Evolutionary conservation across 2,329 filamentous ascomycete genomes (phyloP).

Genomic region (Colletotrichum euphorbiae): DNA sequence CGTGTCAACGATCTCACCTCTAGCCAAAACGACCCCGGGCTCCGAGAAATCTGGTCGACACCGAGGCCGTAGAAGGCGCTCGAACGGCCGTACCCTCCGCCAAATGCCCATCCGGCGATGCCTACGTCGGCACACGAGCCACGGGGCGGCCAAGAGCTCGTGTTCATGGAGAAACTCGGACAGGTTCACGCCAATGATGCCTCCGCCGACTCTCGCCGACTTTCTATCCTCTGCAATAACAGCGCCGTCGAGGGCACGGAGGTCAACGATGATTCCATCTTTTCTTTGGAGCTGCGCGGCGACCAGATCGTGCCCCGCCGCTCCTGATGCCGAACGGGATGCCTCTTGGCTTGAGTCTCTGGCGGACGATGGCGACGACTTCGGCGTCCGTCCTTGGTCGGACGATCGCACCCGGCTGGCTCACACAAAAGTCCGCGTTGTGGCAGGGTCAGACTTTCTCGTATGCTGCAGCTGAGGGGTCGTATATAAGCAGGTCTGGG

Average conservation of each 20-base stretch:
- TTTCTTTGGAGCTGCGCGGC: slow-evolving; percentile 17
- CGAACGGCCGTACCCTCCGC: slow-evolving; percentile 51
- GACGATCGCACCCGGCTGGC: slow-evolving; percentile 27
- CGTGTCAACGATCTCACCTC: slow-evolving; percentile 52
- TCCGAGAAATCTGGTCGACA: slow-evolving; percentile 50
- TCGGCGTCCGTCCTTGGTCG: slow-evolving; percentile 28
- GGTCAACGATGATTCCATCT: slow-evolving; percentile 38
- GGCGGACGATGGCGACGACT: slow-evolving; percentile 7
- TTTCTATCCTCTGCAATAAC: slow-evolving; percentile 31
- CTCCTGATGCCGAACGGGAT: slow-evolving; percentile 37
- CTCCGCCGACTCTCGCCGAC: slow-evolving; percentile 38
- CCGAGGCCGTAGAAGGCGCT: slow-evolving; percentile 49
- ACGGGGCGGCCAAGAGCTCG: slow-evolving; percentile 28
- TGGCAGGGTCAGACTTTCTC: slow-evolving; percentile 14
- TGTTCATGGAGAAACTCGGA: slow-evolving; percentile 33
- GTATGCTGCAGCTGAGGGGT: slow-evolving; percentile 14
- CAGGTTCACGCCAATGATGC: slow-evolving; percentile 33
- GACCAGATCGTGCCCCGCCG: slow-evolving; percentile 39
- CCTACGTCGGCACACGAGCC: slow-evolving; percentile 43
- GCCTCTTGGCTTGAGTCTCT: neutral
- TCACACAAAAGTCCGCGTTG: slow-evolving; percentile 4
- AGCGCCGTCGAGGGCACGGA: slow-evolving; percentile 35
- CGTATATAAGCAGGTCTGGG: slow-evolving; percentile 23
- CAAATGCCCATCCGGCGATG: slow-evolving; percentile 50
- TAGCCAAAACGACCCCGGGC: slow-evolving; percentile 52